Conservation (phyloP, 2,329 filamentous ascomycete species). For the Pestalotiopsis sp. region DNA sequence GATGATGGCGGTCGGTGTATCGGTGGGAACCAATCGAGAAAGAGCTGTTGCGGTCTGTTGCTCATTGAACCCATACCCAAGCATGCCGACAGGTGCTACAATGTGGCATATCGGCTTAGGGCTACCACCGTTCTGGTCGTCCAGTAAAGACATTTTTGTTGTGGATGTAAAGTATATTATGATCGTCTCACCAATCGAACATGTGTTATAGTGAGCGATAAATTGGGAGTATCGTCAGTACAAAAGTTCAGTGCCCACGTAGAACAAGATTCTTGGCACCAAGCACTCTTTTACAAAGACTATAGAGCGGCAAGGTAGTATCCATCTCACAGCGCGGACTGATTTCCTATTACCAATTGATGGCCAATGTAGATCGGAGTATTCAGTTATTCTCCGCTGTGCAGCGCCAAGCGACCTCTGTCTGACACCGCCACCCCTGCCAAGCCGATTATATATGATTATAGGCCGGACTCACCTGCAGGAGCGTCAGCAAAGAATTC, state of each 20-base stretch:
- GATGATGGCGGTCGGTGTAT: slow-evolving; percentile 34
- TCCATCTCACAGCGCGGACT: neutral
- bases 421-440: neutral
- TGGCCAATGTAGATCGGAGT: neutral
- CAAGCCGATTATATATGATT: neutral
- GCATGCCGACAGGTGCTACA: slow-evolving; percentile 49
- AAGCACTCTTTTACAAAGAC: neutral
- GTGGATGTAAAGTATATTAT: neutral
- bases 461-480: neutral
- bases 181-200: neutral
- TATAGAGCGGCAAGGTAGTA: neutral
- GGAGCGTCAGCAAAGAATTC: neutral
- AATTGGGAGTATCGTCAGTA: no score
- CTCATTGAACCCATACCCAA: slow-evolving; percentile 50
- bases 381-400: neutral
- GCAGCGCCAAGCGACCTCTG: neutral
- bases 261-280: neutral
- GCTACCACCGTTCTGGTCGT: neutral
- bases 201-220: no score
- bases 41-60: slow-evolving; percentile 28
- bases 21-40: slow-evolving; percentile 25
- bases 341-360: neutral
- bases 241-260: no score
- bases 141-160: neutral
- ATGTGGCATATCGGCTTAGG: slow-evolving; percentile 38